phyloP scores from a whole-genome alignment of 73 alveolate genomes.

The Halteria grandinella region DNA sequence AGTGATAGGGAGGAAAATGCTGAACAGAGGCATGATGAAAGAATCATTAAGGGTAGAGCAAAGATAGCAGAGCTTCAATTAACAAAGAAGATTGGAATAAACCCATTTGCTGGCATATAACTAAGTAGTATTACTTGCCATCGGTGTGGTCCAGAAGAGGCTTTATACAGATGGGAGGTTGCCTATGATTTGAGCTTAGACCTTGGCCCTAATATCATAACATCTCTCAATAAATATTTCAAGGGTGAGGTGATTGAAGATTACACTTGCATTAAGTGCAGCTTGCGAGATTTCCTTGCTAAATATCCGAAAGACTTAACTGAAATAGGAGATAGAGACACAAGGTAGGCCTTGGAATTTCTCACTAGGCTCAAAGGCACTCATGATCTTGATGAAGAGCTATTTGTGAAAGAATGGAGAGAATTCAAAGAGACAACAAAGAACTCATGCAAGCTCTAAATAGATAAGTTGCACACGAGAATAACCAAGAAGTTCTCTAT shows the following conservation, averaged over 20 bases:
- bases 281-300: conserved; percentile 1
- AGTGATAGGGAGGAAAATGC: no score
- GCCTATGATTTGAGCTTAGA: conserved; percentile 35
- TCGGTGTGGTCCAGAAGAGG: conserved; percentile 20
- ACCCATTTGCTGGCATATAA: conserved; percentile 48
- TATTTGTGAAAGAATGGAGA: conserved; percentile 23
- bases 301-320: background rate
- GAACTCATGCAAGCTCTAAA: background rate
- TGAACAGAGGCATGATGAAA: no score
- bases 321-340: background rate
- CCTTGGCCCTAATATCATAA: background rate
- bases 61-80: conserved; percentile 22
- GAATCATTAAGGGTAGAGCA: conserved; percentile 6
- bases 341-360: background rate
- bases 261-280: conserved; percentile 54
- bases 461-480: conserved; percentile 4
- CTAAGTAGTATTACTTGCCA: conserved; percentile 20
- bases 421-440: background rate
- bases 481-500: conserved; percentile 20
- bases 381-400: conserved; percentile 43
- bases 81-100: conserved; percentile 31
- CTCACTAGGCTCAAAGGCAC: background rate
- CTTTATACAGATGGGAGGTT: conserved; percentile 36
- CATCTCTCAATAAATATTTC: conserved; percentile 19
- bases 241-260: conserved; percentile 29